Evolutionary conservation across 1,284 basidiomycete species (phyloP).

Genomic region (Rugosomyces carneus): DNA sequence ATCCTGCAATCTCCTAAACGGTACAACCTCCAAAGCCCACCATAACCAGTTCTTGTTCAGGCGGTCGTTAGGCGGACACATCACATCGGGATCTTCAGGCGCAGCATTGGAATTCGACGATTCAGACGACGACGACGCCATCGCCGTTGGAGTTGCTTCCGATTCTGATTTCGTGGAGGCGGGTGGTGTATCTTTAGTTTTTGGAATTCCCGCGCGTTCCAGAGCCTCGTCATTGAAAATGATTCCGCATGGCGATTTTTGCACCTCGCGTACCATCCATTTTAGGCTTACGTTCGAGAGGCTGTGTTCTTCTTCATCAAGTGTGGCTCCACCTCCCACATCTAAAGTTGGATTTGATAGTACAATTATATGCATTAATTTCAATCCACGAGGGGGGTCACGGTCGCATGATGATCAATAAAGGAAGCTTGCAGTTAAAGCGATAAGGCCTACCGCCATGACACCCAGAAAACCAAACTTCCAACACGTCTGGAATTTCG

Average conservation of each 20-base stretch:
- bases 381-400: too few relatives aligned
- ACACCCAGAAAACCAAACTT: slow-evolving; percentile 40
- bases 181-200: neutral
- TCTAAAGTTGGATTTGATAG: too few relatives aligned
- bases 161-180: neutral
- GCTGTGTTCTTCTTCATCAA: slow-evolving; percentile 42
- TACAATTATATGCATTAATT: too few relatives aligned
- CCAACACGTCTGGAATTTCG: neutral
- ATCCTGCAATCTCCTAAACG: neutral
- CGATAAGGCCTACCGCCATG: slow-evolving; percentile 35
- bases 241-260: slow-evolving; percentile 39
- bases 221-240: slow-evolving; percentile 23
- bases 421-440: too few relatives aligned
- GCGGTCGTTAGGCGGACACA: neutral
- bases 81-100: too few relatives aligned
- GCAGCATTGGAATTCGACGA: neutral
- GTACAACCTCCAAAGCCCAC: neutral
- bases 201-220: neutral
- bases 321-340: slow-evolving; percentile 49
- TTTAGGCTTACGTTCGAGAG: slow-evolving; percentile 56
- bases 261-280: slow-evolving; percentile 65
- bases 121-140: too few relatives aligned
- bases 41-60: neutral
- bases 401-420: too few relatives aligned
- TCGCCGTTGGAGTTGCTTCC: neutral